Percentiles rank a stretch among this genome's conserved stretches.
Evolutionary conservation across 2,329 filamentous ascomycete species (phyloP).

Genomic region (Trichoderma koningii): DNA sequence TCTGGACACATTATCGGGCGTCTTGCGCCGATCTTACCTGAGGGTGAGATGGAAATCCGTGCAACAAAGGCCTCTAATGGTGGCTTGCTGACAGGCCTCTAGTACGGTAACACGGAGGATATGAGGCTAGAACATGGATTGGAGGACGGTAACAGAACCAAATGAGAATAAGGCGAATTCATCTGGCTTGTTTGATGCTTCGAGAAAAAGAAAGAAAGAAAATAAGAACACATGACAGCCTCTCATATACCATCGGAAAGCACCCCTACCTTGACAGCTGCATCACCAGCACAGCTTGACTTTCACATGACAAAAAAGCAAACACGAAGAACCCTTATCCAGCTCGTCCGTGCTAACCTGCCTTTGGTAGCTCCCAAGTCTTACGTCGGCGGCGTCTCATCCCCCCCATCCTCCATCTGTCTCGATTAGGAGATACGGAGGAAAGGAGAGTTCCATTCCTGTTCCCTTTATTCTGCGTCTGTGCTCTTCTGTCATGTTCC

Average conservation of each 20-base stretch:
- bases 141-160: too few species aligned
- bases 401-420: background rate
- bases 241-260: too few species aligned
- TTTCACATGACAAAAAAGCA: constrained; percentile 12
- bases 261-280: too few species aligned
- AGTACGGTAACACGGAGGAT: background rate
- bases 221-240: too few species aligned
- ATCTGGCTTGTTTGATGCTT: too few species aligned
- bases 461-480: background rate
- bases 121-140: too few species aligned
- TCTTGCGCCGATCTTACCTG: constrained; percentile 11
- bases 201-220: too few species aligned
- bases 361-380: constrained; percentile 14
- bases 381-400: constrained; percentile 24
- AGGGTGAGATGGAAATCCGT: background rate
- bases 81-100: constrained; percentile 23
- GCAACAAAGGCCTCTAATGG: constrained; percentile 1
- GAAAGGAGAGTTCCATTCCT: background rate
- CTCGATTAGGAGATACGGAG: background rate
- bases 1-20: background rate
- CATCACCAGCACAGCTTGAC: background rate
- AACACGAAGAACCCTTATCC: background rate
- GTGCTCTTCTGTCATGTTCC: too few species aligned
- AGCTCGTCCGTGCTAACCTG: constrained; percentile 4
- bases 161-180: too few species aligned